phyloP scores from a whole-genome alignment of 2,329 filamentous ascomycete species.

The Trichoderma semiorbis region DNA sequence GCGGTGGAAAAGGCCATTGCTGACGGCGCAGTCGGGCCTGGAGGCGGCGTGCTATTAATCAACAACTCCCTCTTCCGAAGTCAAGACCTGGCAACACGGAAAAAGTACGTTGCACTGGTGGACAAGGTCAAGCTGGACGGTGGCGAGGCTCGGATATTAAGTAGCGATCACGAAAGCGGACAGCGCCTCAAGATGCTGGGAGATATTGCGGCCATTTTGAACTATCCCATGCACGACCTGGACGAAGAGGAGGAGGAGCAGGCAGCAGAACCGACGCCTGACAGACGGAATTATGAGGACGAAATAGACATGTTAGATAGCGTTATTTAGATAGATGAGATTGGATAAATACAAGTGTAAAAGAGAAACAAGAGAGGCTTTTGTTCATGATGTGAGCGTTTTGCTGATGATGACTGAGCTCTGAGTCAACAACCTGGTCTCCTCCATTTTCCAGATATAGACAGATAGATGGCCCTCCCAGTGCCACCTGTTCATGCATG shows the following conservation, averaged over 20 bases:
- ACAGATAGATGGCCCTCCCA: not conserved
- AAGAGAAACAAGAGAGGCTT: not conserved
- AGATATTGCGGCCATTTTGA: conserved; percentile 84
- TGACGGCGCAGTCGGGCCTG: conserved; percentile 82
- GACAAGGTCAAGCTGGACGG: conserved; percentile 85
- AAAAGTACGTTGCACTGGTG: conserved; percentile 78
- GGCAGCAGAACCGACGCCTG: conserved; percentile 18
- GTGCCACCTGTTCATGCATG: not conserved
- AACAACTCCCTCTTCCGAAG: conserved; percentile 86
- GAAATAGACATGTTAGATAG: conserved; percentile 32
- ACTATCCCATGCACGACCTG: conserved; percentile 79
- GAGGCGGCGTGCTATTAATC: conserved; percentile 80
- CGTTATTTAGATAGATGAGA: conserved; percentile 31
- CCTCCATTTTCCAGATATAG: not conserved
- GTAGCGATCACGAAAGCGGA: conserved; percentile 91
- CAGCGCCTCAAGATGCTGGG: conserved; percentile 78
- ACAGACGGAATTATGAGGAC: conserved; percentile 28
- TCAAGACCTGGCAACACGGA: conserved; percentile 70
- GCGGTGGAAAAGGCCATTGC: conserved; percentile 81
- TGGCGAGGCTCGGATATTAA: conserved; percentile 84
- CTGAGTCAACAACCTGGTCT: not conserved
- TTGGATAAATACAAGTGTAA: not conserved
- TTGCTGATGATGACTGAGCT: not conserved
- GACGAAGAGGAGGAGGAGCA: conserved; percentile 62
- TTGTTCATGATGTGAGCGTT: no score